A percentile compares a stretch with the other conserved stretches of the same genome.
phyloP scores from a whole-genome alignment of 75 land plant genomes.

The Ceratopteris richardii region DNA sequence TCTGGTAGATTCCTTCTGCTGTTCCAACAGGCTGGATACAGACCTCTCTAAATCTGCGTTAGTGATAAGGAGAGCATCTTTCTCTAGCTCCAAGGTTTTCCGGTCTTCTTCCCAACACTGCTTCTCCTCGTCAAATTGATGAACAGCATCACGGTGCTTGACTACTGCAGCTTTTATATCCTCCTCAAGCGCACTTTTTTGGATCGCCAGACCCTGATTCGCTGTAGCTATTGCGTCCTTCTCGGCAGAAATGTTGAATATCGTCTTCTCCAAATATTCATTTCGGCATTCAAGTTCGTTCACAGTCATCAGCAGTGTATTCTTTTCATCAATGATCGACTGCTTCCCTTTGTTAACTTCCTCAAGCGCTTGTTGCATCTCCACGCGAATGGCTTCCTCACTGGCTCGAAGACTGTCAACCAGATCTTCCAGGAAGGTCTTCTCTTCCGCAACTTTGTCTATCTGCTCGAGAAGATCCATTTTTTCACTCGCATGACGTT shows the following conservation, averaged over 20 bases:
- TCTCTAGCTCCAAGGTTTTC: background rate
- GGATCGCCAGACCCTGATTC: background rate
- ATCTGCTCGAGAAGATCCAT: background rate
- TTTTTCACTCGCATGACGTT: background rate
- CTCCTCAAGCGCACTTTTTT: background rate
- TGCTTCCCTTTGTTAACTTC: background rate
- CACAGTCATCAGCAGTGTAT: background rate
- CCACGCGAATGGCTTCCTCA: background rate
- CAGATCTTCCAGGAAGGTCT: constrained; percentile 3
- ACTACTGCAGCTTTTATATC: background rate
- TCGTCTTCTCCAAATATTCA: background rate
- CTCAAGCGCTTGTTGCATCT: background rate
- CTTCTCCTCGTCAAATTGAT: background rate
- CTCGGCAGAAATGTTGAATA: background rate
- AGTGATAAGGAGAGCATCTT: background rate
- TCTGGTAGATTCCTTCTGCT: too few species aligned
- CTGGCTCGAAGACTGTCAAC: constrained; percentile 2
- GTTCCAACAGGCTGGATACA: too few species aligned
- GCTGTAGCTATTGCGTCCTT: background rate
- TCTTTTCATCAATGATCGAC: background rate
- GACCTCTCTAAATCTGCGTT: background rate
- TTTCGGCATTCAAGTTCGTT: background rate
- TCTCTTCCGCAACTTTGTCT: background rate
- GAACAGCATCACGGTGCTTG: background rate
- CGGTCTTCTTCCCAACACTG: background rate